Percentiles rank a stretch among this genome's conserved stretches.
These are phyloP conservation scores for Micractinium sp. DNA, from an alignment of 139 green algal genomes.

Conservation along the genomic window DNA sequence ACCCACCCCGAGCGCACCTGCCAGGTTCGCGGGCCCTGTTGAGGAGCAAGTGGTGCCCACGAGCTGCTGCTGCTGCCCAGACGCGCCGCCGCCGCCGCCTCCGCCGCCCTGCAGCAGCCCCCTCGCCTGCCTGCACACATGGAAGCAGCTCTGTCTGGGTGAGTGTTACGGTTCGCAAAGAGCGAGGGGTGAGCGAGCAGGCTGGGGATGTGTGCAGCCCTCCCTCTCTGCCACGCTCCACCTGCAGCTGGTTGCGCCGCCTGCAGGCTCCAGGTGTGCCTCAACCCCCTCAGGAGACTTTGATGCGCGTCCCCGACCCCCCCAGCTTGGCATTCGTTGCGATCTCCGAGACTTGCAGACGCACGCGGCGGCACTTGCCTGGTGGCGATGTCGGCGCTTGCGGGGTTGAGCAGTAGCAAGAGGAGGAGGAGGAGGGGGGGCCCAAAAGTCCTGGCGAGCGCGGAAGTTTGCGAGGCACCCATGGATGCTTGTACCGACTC, in stretches of 20 bases:
- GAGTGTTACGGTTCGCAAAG: neutral
- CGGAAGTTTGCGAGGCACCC: too few species aligned
- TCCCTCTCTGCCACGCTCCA: too few species aligned
- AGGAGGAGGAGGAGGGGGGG: too few species aligned
- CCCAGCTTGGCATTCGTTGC: too few species aligned
- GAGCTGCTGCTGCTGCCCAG: neutral
- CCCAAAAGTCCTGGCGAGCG: too few species aligned
- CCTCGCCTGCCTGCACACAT: neutral
- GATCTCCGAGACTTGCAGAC: too few species aligned
- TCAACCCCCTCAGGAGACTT: neutral
- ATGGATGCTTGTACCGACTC: too few species aligned
- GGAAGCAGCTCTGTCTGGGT: neutral
- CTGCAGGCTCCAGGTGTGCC: neutral
- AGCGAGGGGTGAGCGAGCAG: too few species aligned
- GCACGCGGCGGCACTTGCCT: neutral
- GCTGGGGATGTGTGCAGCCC: too few species aligned
- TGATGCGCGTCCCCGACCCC: too few species aligned
- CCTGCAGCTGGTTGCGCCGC: neutral
- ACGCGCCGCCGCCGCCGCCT: neutral
- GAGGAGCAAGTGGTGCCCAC: neutral
- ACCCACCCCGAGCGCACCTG: neutral
- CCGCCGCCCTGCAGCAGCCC: neutral
- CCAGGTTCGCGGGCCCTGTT: neutral
- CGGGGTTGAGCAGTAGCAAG: too few species aligned
- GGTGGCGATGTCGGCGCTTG: neutral